Evolutionary conservation across 2,329 filamentous ascomycete genomes (phyloP), one percentile per base, ranked within the genome.

Genomic region (Metarhizium anisopliae): DNA sequence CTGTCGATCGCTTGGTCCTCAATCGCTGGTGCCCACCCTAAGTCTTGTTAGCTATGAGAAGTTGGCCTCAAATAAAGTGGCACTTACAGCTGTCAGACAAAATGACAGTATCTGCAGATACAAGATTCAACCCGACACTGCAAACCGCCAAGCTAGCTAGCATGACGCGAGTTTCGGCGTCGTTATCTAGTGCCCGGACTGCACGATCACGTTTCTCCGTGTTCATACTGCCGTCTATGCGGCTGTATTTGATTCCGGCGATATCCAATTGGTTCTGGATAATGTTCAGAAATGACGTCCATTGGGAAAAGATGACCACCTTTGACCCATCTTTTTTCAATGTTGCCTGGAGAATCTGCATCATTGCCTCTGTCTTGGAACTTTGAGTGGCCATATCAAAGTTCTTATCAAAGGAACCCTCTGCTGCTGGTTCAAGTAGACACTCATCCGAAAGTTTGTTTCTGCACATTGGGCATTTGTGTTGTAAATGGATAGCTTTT

Each of bases 1-100:
- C 91, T 86, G 66, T 96, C 91, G 2, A 95, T 80, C 3, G 92
- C 92, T 67, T 96, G 91, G 62, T 95, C 90, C 69, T 96, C 91
- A 55, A 96, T 94, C 1, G 90, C 90, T 0, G 91, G 91, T 1
- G 91, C 90, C 88, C 91, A 96, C 91, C 90, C 77, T 73, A 45
- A 6, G 18, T 50, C 35, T n/a, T 20, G 55, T 58, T 18, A 58
- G 56, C 20, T 16, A 20, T 45, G 42, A 16, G n/a, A 18, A 47
- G 11, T 42, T n/a, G 35, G 36, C 16, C 16, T 10, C 36, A 30
- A 32, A 18, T 11, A 49, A 20, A 20, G 50, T 2, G 51, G 40
- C 36, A 69, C 76, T 68, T 67, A 78, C 79, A 96, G 57, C 83
- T 88, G 68, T 96, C 91, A 0, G 84, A 82, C 20, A 96, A 76